These are phyloP conservation scores for Pythium brassicae DNA, from an alignment of 352 stramenopile species.

Conservation along the genomic window DNA sequence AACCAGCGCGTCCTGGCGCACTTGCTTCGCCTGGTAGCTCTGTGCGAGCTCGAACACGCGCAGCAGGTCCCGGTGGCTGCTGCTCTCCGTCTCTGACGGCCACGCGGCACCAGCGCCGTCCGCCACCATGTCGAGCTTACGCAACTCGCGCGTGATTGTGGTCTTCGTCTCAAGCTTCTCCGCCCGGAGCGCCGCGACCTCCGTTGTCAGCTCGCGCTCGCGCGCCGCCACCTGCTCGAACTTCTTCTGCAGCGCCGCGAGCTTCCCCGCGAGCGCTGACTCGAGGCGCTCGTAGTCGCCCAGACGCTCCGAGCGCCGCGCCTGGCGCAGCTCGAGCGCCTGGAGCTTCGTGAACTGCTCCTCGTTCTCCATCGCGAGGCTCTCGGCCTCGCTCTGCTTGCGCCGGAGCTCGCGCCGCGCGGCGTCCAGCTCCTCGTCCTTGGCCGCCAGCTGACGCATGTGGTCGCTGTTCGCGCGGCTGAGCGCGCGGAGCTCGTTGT, in stretches of 20 bases:
- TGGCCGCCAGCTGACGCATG: conserved; percentile 16
- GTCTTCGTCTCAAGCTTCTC: conserved; percentile 28
- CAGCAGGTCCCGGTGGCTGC: conserved; percentile 21
- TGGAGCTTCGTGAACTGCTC: conserved; percentile 28
- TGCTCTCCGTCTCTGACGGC: conserved; percentile 7
- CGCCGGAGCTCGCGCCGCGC: conserved; percentile 17
- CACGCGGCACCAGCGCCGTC: conserved; percentile 6
- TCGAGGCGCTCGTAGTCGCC: conserved; percentile 12
- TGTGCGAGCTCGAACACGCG: conserved; percentile 31
- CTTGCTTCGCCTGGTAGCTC: conserved; percentile 43
- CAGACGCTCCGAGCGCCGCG: conserved; percentile 12
- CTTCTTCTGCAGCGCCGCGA: conserved; percentile 23
- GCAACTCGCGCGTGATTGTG: conserved; percentile 39
- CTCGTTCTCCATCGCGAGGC: conserved; percentile 21
- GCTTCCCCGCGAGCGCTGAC: conserved; percentile 10
- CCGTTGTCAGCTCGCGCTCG: conserved; percentile 26
- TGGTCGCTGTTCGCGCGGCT: conserved; percentile 18
- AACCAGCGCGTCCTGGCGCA: conserved; percentile 34
- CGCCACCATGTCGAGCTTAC: conserved; percentile 32
- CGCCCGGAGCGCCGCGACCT: conserved; percentile 33
- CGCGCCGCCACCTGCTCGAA: conserved; percentile 26
- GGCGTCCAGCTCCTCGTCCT: conserved; percentile 24
- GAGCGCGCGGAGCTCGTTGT: conserved; percentile 22
- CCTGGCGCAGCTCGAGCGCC: conserved; percentile 15
- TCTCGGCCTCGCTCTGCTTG: conserved; percentile 17